Evolutionary conservation across 2,329 filamentous ascomycete species (phyloP), one percentile per base, ranked within the genome.

Genomic region (Davidsoniella neocaledoniae): DNA sequence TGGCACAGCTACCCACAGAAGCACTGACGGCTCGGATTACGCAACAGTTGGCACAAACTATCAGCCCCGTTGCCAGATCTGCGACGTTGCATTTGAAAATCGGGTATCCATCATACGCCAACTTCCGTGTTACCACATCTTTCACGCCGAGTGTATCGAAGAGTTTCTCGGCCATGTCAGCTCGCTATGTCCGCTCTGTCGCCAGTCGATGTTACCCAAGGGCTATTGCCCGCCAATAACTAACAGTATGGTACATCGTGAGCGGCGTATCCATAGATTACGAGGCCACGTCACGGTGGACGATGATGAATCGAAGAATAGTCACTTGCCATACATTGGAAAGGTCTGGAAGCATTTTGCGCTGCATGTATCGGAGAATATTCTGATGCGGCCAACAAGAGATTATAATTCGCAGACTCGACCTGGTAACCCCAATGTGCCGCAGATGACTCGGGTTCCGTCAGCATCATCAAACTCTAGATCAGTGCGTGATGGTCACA

Each of bases 131-230:
- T 79, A 83, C 0, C 91, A 98, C 61, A 90, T 96, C 51, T 98
- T 88, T 63, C 90, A 98, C 56, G 82, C 85, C 0, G 81, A 84
- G 55, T 98, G 91, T 59, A 88, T 96, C 55, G 88, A 96, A 59
- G 75, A 80, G 19, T 94, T 91, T 58, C 69, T 96, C 10, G 71
- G 74, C 41, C 72, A 79, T 49, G 81, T 82, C 60, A 93, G 84
- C 60, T 93, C 85, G 16, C 71, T 95, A 2, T 98, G 91, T 59
- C 90, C 91, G 0, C 70, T 94, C 57, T 98, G 91, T 69, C 95
- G 94, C 62, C 76, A 81, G 54, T 84, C 76, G 46, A 85, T 88
- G 58, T 66, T 95, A 1, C 87, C 88, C 5, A 58, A 62, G 57
- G 67, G 85, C 0, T 76, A 76, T 58, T 79, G 77, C 50, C 79